Conservation (phyloP, 441 rosid species). For the Adansonia rubrostipa region DNA sequence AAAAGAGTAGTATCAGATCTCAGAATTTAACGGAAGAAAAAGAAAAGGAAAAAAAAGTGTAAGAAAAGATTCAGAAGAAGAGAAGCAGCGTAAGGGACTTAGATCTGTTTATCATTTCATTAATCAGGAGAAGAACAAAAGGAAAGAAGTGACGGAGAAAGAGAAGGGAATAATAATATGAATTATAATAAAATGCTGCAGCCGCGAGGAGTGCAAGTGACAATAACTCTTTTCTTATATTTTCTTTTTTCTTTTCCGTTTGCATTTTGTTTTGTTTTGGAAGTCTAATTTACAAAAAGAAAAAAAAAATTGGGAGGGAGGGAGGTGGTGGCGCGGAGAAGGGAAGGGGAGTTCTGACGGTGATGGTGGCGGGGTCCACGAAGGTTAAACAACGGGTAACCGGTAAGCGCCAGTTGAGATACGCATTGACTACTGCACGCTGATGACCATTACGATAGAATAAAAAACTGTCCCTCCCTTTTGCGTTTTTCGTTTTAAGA, state of each 20-base stretch:
- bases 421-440: slow-evolving; percentile 34
- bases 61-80: slow-evolving; percentile 22
- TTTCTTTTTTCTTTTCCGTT: background rate
- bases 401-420: slow-evolving; percentile 28
- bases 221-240: background rate
- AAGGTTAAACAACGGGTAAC: slow-evolving; percentile 29
- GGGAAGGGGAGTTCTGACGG: slow-evolving; percentile 5
- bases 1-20: slow-evolving; percentile 44
- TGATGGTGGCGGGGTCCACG: slow-evolving; percentile 29
- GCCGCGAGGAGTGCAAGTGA: slow-evolving; percentile 30
- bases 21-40: slow-evolving; percentile 35
- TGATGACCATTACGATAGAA: background rate
- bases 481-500: no score
- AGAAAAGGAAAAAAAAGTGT: background rate
- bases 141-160: slow-evolving; percentile 14
- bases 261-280: slow-evolving; percentile 17
- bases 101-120: slow-evolving; percentile 48
- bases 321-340: slow-evolving; percentile 19
- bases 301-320: background rate
- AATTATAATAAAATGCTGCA: slow-evolving; percentile 21
- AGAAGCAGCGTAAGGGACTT: slow-evolving; percentile 24
- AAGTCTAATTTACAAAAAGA: background rate
- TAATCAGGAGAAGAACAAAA: background rate
- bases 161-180: background rate
- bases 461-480: slow-evolving; percentile 2